These are phyloP conservation scores for Aspergillus vadensis DNA, from an alignment of 2,329 filamentous ascomycete species.

Conservation along the genomic window DNA sequence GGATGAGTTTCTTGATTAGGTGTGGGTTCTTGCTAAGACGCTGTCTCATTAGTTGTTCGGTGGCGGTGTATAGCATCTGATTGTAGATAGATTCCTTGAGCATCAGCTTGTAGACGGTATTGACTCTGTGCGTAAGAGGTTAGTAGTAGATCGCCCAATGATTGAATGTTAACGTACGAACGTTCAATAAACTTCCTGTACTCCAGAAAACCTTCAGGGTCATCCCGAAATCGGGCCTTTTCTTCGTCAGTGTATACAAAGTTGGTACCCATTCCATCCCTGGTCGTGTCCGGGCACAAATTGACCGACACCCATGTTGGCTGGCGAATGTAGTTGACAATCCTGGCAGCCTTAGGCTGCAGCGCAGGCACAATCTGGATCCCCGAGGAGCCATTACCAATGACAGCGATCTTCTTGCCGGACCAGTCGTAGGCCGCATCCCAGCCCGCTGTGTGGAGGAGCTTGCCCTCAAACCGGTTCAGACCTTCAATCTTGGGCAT, in stretches of 20 bases:
- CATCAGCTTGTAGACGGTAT: slow-evolving; percentile 19
- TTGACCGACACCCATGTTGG: slow-evolving; percentile 32
- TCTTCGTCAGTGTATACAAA: slow-evolving; percentile 29
- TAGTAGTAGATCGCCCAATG: background rate
- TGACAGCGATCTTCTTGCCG: slow-evolving; percentile 34
- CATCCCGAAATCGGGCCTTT: slow-evolving; percentile 21
- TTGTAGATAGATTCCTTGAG: slow-evolving; percentile 17
- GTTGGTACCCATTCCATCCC: slow-evolving; percentile 22
- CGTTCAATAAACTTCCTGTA: slow-evolving; percentile 27
- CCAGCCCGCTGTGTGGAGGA: slow-evolving; percentile 45
- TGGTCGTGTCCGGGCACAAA: slow-evolving; percentile 25
- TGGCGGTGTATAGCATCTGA: background rate
- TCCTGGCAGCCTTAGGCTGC: slow-evolving; percentile 14
- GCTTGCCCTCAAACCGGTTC: slow-evolving; percentile 35
- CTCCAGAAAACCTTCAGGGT: slow-evolving; percentile 20
- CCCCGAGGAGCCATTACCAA: slow-evolving; percentile 38
- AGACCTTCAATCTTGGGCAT: slow-evolving; percentile 24
- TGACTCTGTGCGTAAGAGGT: slow-evolving; percentile 6
- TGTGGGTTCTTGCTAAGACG: slow-evolving; percentile 21
- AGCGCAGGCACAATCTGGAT: slow-evolving; percentile 30
- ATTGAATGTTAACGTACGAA: slow-evolving; percentile 14
- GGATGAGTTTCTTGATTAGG: slow-evolving; percentile 27
- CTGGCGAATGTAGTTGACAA: slow-evolving; percentile 34
- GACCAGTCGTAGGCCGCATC: slow-evolving; percentile 28
- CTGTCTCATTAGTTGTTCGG: slow-evolving; percentile 20